Evolutionary conservation across 2,329 filamentous ascomycete species (phyloP).

Genomic region (Cryphonectria naterciae): DNA sequence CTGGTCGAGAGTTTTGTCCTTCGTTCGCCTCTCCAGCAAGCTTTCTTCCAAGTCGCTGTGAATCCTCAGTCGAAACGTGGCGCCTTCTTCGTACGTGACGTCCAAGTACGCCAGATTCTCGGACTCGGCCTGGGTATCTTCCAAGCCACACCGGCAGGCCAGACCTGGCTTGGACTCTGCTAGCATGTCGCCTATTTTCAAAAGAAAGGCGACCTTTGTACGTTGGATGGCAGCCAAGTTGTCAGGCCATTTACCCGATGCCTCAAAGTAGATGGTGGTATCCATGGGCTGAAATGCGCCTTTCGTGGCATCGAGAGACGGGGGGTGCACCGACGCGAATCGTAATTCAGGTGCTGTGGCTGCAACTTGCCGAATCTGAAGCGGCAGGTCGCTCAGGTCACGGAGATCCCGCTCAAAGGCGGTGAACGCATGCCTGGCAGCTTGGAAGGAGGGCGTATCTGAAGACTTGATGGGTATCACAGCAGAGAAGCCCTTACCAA

Average conservation of each 20-base stretch:
- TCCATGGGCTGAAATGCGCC: slow-evolving; percentile 65
- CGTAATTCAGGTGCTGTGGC: slow-evolving; percentile 74
- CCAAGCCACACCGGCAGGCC: slow-evolving; percentile 75
- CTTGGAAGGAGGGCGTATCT: slow-evolving; percentile 66
- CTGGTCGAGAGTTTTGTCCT: slow-evolving; percentile 70
- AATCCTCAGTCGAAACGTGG: slow-evolving; percentile 82
- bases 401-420: slow-evolving; percentile 78
- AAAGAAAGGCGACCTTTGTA: slow-evolving; percentile 87
- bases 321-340: slow-evolving; percentile 67
- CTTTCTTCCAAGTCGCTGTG: slow-evolving; percentile 86
- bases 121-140: slow-evolving; percentile 70
- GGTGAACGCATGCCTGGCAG: slow-evolving; percentile 70
- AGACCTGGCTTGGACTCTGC: slow-evolving; percentile 61
- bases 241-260: slow-evolving; percentile 91
- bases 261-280: slow-evolving; percentile 88
- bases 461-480: slow-evolving; percentile 51
- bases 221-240: slow-evolving; percentile 88
- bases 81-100: slow-evolving; percentile 71
- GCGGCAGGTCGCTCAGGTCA: slow-evolving; percentile 77
- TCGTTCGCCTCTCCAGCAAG: slow-evolving; percentile 77
- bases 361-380: slow-evolving; percentile 82
- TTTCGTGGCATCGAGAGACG: slow-evolving; percentile 51
- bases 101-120: slow-evolving; percentile 85
- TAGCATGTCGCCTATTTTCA: slow-evolving; percentile 75
- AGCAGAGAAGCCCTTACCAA: slow-evolving; percentile 55